A percentile compares a stretch with the other conserved stretches of the same genome.
Conservation (phyloP, 2,329 filamentous ascomycete genomes). For the Fusarium sp. region DNA sequence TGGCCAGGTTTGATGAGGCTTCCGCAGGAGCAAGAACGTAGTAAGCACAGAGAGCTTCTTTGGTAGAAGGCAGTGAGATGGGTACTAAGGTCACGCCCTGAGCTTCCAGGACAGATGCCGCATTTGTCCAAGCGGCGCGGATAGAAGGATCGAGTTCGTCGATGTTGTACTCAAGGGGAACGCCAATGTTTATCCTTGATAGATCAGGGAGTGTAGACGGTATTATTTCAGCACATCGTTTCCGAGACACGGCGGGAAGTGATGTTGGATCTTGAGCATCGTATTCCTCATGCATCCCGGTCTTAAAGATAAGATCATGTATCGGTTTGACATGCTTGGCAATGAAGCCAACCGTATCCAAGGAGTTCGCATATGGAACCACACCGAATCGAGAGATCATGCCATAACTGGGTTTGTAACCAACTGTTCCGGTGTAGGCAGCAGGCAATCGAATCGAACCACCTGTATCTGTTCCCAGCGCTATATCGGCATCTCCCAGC, state of each 20-base stretch:
- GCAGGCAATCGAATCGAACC: slow-evolving; percentile 90
- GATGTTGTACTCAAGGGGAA: slow-evolving; percentile 88
- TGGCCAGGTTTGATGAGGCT: slow-evolving; percentile 94
- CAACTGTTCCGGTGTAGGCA: slow-evolving; percentile 84
- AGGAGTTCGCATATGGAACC: slow-evolving; percentile 90
- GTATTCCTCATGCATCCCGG: slow-evolving; percentile 62
- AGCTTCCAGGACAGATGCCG: slow-evolving; percentile 70
- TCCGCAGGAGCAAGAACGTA: slow-evolving; percentile 96
- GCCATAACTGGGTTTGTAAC: slow-evolving; percentile 94
- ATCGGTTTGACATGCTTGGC: slow-evolving; percentile 67
- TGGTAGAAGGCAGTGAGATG: slow-evolving; percentile 85
- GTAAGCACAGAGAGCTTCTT: slow-evolving; percentile 89
- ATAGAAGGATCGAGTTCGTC: slow-evolving; percentile 79
- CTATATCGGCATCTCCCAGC: slow-evolving; percentile 68
- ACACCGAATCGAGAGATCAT: slow-evolving; percentile 88
- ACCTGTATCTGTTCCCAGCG: slow-evolving; percentile 93
- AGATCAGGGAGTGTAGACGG: slow-evolving; percentile 46
- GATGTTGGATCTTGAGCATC: slow-evolving; percentile 83
- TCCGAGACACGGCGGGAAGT: slow-evolving; percentile 68
- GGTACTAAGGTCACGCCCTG: slow-evolving; percentile 80
- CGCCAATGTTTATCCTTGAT: slow-evolving; percentile 63
- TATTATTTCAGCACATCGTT: slow-evolving; percentile 56
- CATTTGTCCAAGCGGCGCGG: slow-evolving; percentile 75
- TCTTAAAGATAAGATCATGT: slow-evolving; percentile 65
- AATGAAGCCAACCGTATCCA: slow-evolving; percentile 89